Evolutionary conservation across 345 rosid species (phyloP).

Genomic region (Dimocarpus longan): DNA sequence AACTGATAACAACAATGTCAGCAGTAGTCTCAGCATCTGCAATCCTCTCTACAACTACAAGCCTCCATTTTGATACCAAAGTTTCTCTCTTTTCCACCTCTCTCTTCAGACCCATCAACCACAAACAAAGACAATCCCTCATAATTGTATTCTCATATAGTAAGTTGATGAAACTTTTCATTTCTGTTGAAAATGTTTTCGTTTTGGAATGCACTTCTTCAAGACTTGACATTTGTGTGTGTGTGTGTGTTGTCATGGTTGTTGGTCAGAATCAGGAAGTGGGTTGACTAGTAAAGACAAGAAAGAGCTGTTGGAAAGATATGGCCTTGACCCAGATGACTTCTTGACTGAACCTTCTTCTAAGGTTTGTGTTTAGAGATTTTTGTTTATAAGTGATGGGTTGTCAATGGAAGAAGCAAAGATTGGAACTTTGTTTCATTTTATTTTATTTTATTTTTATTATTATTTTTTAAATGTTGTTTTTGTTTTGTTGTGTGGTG

Average conservation of each 20-base stretch:
- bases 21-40: conserved; percentile 39
- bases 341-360: conserved; percentile 45
- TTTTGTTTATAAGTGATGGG: conserved; percentile 4
- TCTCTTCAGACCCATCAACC: conserved; percentile 26
- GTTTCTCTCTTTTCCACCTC: conserved; percentile 22
- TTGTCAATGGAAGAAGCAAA: background rate
- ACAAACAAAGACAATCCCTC: conserved; percentile 24
- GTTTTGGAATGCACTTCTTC: background rate
- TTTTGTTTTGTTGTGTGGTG: background rate
- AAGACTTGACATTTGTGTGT: background rate
- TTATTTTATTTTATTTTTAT: background rate
- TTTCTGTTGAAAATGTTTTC: conserved; percentile 6
- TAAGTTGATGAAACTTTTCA: conserved; percentile 28
- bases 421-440: background rate
- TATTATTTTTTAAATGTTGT: background rate
- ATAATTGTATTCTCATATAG: conserved; percentile 51
- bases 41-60: conserved; percentile 40
- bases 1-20: conserved; percentile 44
- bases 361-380: conserved; percentile 27
- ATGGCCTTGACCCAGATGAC: conserved; percentile 68
- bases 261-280: conserved; percentile 42
- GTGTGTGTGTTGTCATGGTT: background rate
- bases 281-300: conserved; percentile 58
- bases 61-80: conserved; percentile 26
- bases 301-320: conserved; percentile 56